Percentiles rank a stretch among this genome's conserved stretches.
These are phyloP conservation scores for Colletotrichum truncatum DNA, from an alignment of 2,329 filamentous ascomycete genomes.

Conservation along the genomic window DNA sequence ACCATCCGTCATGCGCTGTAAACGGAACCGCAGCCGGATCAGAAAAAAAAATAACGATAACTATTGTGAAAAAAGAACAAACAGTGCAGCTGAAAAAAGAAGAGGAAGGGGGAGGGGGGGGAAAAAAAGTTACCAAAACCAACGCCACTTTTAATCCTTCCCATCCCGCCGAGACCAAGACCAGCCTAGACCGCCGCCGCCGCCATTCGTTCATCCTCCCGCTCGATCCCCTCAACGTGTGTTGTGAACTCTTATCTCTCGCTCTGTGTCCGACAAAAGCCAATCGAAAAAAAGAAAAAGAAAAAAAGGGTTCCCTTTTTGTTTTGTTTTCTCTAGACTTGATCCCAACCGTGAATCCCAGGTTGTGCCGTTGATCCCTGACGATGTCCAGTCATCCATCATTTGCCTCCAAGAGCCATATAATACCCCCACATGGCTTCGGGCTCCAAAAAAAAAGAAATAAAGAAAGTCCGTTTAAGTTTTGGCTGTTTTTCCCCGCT, in stretches of 20 bases:
- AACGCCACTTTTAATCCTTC: constrained; percentile 5
- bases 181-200: neutral
- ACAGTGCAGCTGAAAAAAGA: neutral
- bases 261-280: neutral
- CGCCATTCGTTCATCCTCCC: neutral
- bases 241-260: neutral
- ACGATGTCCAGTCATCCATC: constrained; percentile 30
- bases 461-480: constrained; percentile 23
- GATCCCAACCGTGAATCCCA: constrained; percentile 9
- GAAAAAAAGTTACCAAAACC: too few relatives aligned
- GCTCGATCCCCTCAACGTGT: neutral
- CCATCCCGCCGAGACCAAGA: neutral
- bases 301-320: neutral
- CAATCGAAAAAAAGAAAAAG: too few relatives aligned
- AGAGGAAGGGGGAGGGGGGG: too few relatives aligned
- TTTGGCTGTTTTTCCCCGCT: constrained; percentile 11
- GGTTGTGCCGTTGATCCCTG: constrained; percentile 24
- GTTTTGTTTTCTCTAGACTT: neutral
- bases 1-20: neutral
- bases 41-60: neutral
- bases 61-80: neutral
- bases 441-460: constrained; percentile 1
- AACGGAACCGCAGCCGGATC: neutral
- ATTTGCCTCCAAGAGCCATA: neutral
- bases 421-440: constrained; percentile 5